phyloP scores from a whole-genome alignment of 75 land plant genomes.

The Sequoia sempervirens region DNA sequence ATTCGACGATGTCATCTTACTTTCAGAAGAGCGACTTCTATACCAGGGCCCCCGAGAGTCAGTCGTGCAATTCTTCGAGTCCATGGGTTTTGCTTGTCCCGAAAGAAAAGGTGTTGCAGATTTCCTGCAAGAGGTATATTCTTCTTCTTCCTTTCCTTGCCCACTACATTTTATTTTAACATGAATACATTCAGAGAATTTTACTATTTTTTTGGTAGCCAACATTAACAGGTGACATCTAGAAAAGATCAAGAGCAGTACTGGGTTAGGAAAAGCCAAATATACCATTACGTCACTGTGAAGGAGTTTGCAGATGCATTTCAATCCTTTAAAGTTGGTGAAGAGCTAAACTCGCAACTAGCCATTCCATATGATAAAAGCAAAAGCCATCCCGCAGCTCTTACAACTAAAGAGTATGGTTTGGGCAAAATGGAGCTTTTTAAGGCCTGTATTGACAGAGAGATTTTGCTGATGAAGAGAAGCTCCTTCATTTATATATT shows the following conservation, averaged over 20 bases:
- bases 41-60: slow-evolving; percentile 34
- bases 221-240: slow-evolving; percentile 34
- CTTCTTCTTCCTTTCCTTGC: not conserved
- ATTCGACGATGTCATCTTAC: slow-evolving; percentile 39
- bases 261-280: slow-evolving; percentile 21
- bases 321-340: slow-evolving; percentile 36
- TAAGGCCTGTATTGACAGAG: slow-evolving; percentile 29
- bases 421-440: slow-evolving; percentile 31
- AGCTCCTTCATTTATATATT: slow-evolving; percentile 42
- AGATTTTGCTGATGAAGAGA: slow-evolving; percentile 41
- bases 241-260: slow-evolving; percentile 61
- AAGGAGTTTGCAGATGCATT: slow-evolving; percentile 45
- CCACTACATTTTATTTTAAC: not conserved
- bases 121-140: slow-evolving; percentile 39
- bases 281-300: slow-evolving; percentile 36
- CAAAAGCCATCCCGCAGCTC: slow-evolving; percentile 42
- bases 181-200: not conserved
- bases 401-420: slow-evolving; percentile 36
- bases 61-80: slow-evolving; percentile 31
- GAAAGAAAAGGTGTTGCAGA: slow-evolving; percentile 47
- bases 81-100: slow-evolving; percentile 37
- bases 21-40: slow-evolving; percentile 38
- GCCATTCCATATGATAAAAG: slow-evolving; percentile 34
- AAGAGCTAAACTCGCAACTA: slow-evolving; percentile 19
- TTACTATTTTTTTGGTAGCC: not conserved